These are phyloP conservation scores for Globisporangium rhizosaccharum DNA, from an alignment of 352 stramenopile species.

Conservation along the genomic window DNA sequence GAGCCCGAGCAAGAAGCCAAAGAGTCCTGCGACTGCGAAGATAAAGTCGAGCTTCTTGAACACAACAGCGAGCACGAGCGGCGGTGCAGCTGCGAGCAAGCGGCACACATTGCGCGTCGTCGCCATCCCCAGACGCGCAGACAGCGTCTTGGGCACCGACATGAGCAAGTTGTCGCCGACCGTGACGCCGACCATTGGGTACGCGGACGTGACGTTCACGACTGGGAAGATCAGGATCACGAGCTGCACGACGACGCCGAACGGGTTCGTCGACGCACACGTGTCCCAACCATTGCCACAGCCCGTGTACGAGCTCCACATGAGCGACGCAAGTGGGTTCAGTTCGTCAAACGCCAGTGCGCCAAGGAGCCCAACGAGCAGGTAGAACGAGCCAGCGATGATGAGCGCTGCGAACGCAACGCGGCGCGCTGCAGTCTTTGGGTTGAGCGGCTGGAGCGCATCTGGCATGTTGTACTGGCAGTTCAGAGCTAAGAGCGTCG, in stretches of 20 bases:
- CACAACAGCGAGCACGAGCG: constrained; percentile 65
- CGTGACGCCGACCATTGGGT: constrained; percentile 80
- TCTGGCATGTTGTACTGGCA: constrained; percentile 88
- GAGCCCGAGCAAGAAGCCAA: constrained; percentile 71
- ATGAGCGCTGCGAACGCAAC: constrained; percentile 62
- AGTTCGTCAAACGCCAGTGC: constrained; percentile 73
- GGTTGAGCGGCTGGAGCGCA: constrained; percentile 69
- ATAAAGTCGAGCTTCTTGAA: constrained; percentile 89
- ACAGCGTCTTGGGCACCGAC: constrained; percentile 67
- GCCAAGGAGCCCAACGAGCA: constrained; percentile 67
- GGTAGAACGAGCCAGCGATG: constrained; percentile 65
- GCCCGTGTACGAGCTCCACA: constrained; percentile 77
- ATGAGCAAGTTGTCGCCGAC: constrained; percentile 85
- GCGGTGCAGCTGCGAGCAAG: constrained; percentile 54
- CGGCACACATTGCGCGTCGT: constrained; percentile 53
- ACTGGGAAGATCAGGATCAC: constrained; percentile 81
- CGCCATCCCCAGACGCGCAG: constrained; percentile 34
- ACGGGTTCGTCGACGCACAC: constrained; percentile 38
- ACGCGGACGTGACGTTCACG: constrained; percentile 80
- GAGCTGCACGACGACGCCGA: constrained; percentile 63
- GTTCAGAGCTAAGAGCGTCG: constrained; percentile 79
- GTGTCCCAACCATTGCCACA: constrained; percentile 73
- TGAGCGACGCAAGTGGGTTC: constrained; percentile 71
- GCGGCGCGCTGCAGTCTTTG: constrained; percentile 53
- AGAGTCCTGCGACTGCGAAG: constrained; percentile 69